Evolutionary conservation across 768 basidiomycete genomes (phyloP), one percentile per base, ranked within the genome.

Genomic region (Aureoboletus auriporus): DNA sequence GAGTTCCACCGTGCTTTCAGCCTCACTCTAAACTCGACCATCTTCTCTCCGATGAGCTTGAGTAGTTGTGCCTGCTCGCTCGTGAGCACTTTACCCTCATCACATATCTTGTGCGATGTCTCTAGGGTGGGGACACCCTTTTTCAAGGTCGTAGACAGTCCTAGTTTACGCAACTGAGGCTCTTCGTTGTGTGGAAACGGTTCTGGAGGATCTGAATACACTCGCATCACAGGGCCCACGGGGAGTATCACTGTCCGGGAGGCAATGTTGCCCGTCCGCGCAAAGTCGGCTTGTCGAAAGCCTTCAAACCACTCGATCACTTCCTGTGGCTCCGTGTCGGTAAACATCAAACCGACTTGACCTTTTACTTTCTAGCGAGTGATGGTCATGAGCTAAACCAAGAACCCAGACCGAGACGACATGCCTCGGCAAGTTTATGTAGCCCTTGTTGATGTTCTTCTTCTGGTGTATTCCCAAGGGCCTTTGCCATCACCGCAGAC

Each of bases 131-230:
- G 94, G 0, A 96, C 88, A 46, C 96, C 96, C 59, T 79, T 82
- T 49, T 86, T 80, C 76, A 99, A 79, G 28, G 75, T 79, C 14
- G 94, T 98, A 43, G 82, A 74, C 29, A 99, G 71, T 8, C 96
- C 96, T 31, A 98, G 79, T 66, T 89, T 90, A 47, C 96, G 83
- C 44, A 99, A 76, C 64, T 98, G 95, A 17, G 94, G 93, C 53
- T 99, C 96, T 72, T 98, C 93, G 59, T 93, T 93, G 67, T 97
- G 93, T 33, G 96, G 93, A 68, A 98, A 94, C 3, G 91, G 87
- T 56, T 93, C 86, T 34, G 86, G 80, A 0, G 86, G 88, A 53
- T 88, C 84, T 3, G 87, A 85, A 63, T 87, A 77, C 37, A 77
- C 78, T 53, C 82, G 79, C 84, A 93, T 79, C 46, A 97, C 81